phyloP scores from a whole-genome alignment of 2,329 filamentous ascomycete species.

The Neofusicoccum cordaticola region DNA sequence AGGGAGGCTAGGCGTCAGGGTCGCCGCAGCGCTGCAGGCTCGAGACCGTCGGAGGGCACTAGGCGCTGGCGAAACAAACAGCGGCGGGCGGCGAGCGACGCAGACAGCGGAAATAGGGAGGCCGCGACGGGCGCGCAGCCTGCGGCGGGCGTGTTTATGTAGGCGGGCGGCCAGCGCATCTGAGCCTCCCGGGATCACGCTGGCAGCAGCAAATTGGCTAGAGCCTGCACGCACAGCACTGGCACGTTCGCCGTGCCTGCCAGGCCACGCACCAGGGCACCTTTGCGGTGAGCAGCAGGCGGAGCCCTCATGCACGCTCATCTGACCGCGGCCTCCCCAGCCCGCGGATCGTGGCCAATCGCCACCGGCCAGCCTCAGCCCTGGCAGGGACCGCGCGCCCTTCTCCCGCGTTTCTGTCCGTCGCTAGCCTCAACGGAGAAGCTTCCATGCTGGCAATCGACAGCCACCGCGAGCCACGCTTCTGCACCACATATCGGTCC shows the following conservation, averaged over 20 bases:
- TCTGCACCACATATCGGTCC: neutral
- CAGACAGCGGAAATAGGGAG: neutral
- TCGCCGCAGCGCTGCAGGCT: neutral
- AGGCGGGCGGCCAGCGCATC: conserved; percentile 12
- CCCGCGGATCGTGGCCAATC: conserved; percentile 6
- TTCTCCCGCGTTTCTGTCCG: conserved; percentile 11
- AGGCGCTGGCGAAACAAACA: conserved; percentile 12
- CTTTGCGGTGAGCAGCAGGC: conserved; percentile 13
- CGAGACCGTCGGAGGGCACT: neutral
- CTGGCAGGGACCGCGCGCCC: conserved; percentile 11
- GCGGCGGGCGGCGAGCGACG: neutral
- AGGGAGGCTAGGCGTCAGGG: conserved; percentile 13
- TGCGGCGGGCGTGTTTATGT: conserved; percentile 9
- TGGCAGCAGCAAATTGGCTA: conserved; percentile 13
- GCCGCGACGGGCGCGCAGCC: conserved; percentile 7
- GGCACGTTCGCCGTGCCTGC: conserved; percentile 7
- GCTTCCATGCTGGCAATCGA: conserved; percentile 6
- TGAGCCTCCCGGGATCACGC: conserved; percentile 14
- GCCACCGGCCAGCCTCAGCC: neutral
- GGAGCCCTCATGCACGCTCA: conserved; percentile 14
- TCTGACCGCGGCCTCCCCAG: conserved; percentile 3
- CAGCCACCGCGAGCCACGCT: neutral
- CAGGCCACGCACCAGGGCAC: neutral
- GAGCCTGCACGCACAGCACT: neutral
- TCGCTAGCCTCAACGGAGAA: conserved; percentile 11